Base-by-base conservation (phyloP, 129 eudicot species). In the Helianthus tuberosus region DNA sequence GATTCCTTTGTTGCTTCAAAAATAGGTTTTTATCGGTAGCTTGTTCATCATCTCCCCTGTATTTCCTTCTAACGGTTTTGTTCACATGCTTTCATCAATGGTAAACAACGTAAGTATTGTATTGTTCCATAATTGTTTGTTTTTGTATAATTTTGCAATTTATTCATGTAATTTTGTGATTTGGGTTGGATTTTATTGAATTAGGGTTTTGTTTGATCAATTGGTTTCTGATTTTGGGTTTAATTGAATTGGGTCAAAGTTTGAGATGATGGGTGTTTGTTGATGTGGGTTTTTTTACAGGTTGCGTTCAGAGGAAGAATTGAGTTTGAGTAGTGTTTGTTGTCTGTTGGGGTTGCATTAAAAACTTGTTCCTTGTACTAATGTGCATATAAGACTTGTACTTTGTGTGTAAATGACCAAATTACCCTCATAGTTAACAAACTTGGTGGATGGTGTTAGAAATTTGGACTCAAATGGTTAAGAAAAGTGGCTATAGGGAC, bases 221-320 rank as follows among this genome's bases (percentile, higher is more conserved):
- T 48, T 51, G 38, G 59, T 35, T 63, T 15, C 32, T 11, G 32
- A 67, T 25, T 74, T 36, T 29, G 2, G 13, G 32, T 59, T 27
- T 59, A 12, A 27, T 59, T 6, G 65, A 11, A 5, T 27, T 27
- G 2, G 36, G 36, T 32, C 36, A 32, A 32, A 32, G 36, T 32
- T 61, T 32, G 44, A 61, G 46, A 61, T 61, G 16, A 5, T 61
- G 15, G 52, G 54, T n/a, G n/a, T n/a, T n/a, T n/a, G n/a, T n/a
- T n/a, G n/a, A n/a, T 75, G 78, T 63, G 23, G 49, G 38, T 71
- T 41, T n/a, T n/a, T n/a, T 84, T 12, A 43, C 50, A 94, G 98
- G 87, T 69, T 85, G 83, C 81, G 79, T 85, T 49, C 84, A 79
- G 51, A 86, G 91, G 68, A 94, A 83, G 88, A 88, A 77, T 82